Evolutionary conservation across 176 grass and related monocot species (phyloP).

Genomic region (Rhynchospora tenuis): DNA sequence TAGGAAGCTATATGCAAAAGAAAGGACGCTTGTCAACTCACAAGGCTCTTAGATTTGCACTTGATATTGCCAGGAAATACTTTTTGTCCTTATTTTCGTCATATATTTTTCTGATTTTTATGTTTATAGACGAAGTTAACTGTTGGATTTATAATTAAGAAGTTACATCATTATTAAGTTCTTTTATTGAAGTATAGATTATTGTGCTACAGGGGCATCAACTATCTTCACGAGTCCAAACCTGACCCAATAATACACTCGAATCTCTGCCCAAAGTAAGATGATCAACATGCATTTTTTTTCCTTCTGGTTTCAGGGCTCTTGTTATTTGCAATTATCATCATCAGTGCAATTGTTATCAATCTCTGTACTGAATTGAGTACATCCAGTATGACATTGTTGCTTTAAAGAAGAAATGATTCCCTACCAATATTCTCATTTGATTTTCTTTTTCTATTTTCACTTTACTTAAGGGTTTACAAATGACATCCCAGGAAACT

Average conservation of each 20-base stretch:
- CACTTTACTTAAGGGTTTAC: neutral
- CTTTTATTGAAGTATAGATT: conserved; percentile 18
- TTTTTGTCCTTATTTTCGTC: conserved; percentile 8
- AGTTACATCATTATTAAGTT: neutral
- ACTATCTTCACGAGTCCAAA: conserved; percentile 96
- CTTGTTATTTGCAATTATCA: neutral
- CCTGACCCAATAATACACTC: conserved; percentile 91
- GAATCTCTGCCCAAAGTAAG: conserved; percentile 84
- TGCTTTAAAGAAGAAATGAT: neutral
- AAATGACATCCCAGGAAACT: neutral
- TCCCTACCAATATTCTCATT: neutral
- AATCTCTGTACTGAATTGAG: neutral
- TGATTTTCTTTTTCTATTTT: neutral
- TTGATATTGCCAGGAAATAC: conserved; percentile 83
- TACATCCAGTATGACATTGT: no score
- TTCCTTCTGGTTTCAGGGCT: neutral
- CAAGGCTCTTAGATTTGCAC: conserved; percentile 81
- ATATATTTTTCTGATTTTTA: conserved; percentile 2
- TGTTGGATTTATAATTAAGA: neutral
- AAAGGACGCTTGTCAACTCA: conserved; percentile 53
- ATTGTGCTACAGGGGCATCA: conserved; percentile 57
- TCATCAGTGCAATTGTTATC: neutral
- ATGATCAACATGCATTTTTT: conserved; percentile 19
- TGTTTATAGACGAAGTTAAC: conserved; percentile 14
- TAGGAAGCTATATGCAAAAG: conserved; percentile 70